phyloP scores from a whole-genome alignment of 2,329 filamentous ascomycete species.

The Chlorencoelia australis region DNA sequence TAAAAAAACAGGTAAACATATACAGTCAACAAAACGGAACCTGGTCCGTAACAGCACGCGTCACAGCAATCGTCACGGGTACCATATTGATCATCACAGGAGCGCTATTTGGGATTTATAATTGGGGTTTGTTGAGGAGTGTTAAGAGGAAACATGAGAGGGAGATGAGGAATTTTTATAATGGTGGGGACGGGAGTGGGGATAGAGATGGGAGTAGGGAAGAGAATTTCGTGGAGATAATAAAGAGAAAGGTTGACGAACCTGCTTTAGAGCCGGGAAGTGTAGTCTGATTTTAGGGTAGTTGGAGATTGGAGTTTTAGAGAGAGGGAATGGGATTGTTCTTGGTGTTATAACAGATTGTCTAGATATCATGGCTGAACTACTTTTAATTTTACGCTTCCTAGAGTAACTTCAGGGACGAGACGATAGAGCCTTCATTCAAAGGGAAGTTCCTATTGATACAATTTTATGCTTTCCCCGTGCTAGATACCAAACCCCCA shows the following conservation, averaged over 20 bases:
- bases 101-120: slow-evolving; percentile 20
- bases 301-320: no score
- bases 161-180: slow-evolving; percentile 13
- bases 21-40: slow-evolving; percentile 17
- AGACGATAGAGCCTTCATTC: no score
- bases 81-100: slow-evolving; percentile 14
- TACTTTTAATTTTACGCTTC: no score
- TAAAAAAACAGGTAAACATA: no score
- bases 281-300: no score
- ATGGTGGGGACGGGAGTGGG: slow-evolving; percentile 16
- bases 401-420: no score
- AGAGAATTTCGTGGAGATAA: slow-evolving; percentile 16
- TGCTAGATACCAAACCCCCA: slow-evolving; percentile 34
- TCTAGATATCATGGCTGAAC: no score
- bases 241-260: slow-evolving; percentile 13
- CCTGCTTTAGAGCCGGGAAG: slow-evolving; percentile 16
- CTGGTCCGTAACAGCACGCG: slow-evolving; percentile 21
- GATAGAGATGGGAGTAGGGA: slow-evolving; percentile 14
- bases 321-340: no score
- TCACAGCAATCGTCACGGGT: slow-evolving; percentile 20
- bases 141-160: slow-evolving; percentile 20
- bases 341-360: no score
- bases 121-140: slow-evolving; percentile 18
- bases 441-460: no score
- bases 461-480: slow-evolving; percentile 18